Evolutionary conservation across 495 filamentous ascomycete genomes (phyloP).

Genomic region (Xylaria acuta): DNA sequence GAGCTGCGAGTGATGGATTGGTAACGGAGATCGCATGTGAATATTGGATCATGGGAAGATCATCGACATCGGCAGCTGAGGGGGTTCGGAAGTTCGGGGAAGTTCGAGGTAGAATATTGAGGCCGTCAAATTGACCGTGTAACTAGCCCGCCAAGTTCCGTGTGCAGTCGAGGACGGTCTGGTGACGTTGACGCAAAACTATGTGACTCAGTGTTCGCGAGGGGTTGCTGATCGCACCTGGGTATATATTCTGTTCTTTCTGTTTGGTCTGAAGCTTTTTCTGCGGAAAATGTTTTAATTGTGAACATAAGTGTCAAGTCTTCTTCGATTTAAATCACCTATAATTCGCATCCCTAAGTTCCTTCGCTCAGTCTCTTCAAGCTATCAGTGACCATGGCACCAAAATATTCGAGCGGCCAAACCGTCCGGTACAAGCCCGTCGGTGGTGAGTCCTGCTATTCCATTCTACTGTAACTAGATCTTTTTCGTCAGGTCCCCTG

Average conservation of each 20-base stretch:
- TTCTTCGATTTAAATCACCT: not conserved
- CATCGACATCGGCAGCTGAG: not conserved
- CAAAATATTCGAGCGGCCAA: constrained; percentile 39
- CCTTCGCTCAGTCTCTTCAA: not conserved
- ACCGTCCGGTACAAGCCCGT: constrained; percentile 52
- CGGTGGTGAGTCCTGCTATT: constrained; percentile 36
- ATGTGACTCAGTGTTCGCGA: constrained; percentile 5
- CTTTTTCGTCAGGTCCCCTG: no score
- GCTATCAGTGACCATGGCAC: constrained; percentile 22
- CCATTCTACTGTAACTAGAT: not conserved
- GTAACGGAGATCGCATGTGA: constrained; percentile 11
- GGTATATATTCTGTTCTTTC: constrained; percentile 1
- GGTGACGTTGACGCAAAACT: constrained; percentile 25
- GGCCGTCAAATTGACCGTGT: constrained; percentile 1
- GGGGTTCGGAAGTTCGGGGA: not conserved
- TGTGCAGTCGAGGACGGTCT: not conserved
- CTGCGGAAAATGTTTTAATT: no score
- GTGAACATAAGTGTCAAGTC: not conserved
- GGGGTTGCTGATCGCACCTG: not conserved
- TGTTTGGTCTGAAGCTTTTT: not conserved
- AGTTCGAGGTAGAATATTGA: not conserved
- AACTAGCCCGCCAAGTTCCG: not conserved
- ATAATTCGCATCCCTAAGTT: not conserved
- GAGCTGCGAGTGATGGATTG: not conserved
- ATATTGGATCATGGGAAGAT: constrained; percentile 14